These are phyloP conservation scores for Populus nigra DNA, from an alignment of 345 rosid genomes.

Conservation along the genomic window DNA sequence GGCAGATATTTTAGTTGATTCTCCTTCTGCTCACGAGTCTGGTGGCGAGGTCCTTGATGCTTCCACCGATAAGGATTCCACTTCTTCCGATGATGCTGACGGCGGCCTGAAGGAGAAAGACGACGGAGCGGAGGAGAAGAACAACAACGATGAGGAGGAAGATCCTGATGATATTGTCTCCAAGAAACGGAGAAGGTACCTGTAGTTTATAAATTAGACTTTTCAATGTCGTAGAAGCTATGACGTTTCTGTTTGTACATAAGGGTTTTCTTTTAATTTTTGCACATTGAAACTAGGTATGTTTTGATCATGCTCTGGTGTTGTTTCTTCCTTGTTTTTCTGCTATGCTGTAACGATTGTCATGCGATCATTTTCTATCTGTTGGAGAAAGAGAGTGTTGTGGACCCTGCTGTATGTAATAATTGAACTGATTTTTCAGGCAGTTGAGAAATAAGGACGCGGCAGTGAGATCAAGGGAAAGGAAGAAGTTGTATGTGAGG, in stretches of 20 bases:
- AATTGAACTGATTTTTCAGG: conserved; percentile 42
- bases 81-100: conserved; percentile 10
- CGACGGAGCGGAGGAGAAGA: conserved; percentile 17
- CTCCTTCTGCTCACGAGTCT: conserved; percentile 17
- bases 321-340: background rate
- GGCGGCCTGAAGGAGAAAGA: conserved; percentile 1
- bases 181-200: conserved; percentile 57
- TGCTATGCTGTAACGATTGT: background rate
- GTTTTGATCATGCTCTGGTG: background rate
- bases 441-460: conserved; percentile 86
- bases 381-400: background rate
- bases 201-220: conserved; percentile 6
- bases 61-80: conserved; percentile 15
- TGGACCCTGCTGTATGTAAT: background rate
- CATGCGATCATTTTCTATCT: background rate
- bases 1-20: conserved; percentile 44
- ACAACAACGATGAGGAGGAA: conserved; percentile 10
- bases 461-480: conserved; percentile 79
- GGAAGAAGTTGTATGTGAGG: conserved; percentile 68
- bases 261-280: background rate
- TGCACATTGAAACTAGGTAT: background rate
- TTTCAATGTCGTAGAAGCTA: background rate
- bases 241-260: too few species aligned
- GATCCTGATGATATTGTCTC: conserved; percentile 29
- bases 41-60: conserved; percentile 23